Evolutionary conservation across 306 rosid genomes (phyloP), one percentile per base, ranked within the genome.

Genomic region (Prinsepia uniflora): DNA sequence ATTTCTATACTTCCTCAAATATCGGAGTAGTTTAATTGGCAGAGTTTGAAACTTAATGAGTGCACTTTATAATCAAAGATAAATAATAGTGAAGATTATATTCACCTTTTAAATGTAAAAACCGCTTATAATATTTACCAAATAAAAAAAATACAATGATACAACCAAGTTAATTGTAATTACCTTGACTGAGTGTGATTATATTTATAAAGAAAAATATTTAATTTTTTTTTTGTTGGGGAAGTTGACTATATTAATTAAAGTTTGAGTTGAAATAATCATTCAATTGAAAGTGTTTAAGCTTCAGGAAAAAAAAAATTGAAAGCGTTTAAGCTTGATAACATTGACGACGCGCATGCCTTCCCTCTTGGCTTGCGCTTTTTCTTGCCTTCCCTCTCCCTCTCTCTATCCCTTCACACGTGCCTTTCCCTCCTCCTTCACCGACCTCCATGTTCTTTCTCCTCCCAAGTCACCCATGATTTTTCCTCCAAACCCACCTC

Each of bases 401-500:
- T 10, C 22, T 5, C 8, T 8, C 4, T 13, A 6, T 56, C 63
- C 8, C 17, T 9, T 6, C 12, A 60, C 43, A 5, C 50, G 63
- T 63, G 70, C 68, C 75, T 65, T 78, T 72, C 75, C 78, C 71
- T 52, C 72, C 80, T 5, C 64, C 63, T 58, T 45, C 50, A 34
- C 83, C 75, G 53, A 73, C 72, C 74, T 66, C 8, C 42, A 20
- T 24, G 44, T 4, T 30, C 13, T 30, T 70, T 36, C 73, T 42
- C 60, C 65, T 10, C 56, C 49, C 36, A 71, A 82, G 77, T 76
- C 65, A 80, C 60, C 80, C 67, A 53, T 72, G 74, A 39, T 24
- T 46, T 50, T 45, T 43, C 63, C 44, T 20, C 48, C 22, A 49
- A 57, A 12, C 67, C 63, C 50, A 48, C 44, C 8, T 34, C 59